A percentile compares a stretch with the other conserved stretches of the same genome.
Evolutionary conservation across 1,139 yeast genomes (phyloP).

Genomic region (Yamadazyma diospyri): DNA sequence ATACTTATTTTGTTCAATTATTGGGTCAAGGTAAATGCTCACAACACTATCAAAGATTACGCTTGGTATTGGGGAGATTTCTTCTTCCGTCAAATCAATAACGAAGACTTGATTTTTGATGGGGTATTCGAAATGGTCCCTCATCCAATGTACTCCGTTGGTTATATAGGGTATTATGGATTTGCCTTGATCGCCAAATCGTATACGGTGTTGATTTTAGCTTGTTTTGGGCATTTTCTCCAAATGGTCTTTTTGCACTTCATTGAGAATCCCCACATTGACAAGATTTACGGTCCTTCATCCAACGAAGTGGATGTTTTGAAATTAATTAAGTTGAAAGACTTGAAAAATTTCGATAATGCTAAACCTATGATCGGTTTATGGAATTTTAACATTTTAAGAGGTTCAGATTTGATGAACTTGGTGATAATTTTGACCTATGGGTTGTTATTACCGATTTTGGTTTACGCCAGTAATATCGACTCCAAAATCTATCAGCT

Average conservation of each 20-base stretch:
- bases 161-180: slow-evolving; percentile 86
- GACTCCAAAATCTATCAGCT: slow-evolving; percentile 6
- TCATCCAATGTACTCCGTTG: slow-evolving; percentile 91
- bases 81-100: slow-evolving; percentile 73
- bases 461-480: slow-evolving; percentile 25
- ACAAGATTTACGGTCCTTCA: slow-evolving; percentile 64
- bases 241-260: slow-evolving; percentile 75
- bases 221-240: slow-evolving; percentile 72
- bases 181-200: slow-evolving; percentile 76
- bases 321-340: slow-evolving; percentile 38
- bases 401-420: slow-evolving; percentile 64
- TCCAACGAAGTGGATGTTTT: slow-evolving; percentile 35
- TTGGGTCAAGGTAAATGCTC: slow-evolving; percentile 90
- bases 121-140: slow-evolving; percentile 92
- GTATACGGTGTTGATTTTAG: slow-evolving; percentile 66
- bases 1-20: slow-evolving; percentile 64
- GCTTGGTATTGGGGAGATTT: slow-evolving; percentile 98
- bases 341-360: slow-evolving; percentile 44
- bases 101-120: slow-evolving; percentile 77
- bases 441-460: slow-evolving; percentile 42
- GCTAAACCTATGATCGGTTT: slow-evolving; percentile 62
- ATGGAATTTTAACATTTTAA: slow-evolving; percentile 61
- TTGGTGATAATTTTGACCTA: slow-evolving; percentile 44
- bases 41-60: slow-evolving; percentile 82
- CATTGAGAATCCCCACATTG: slow-evolving; percentile 87